Evolutionary conservation across 768 basidiomycete species (phyloP), one percentile per base, ranked within the genome.

Genomic region (Kondoa malvinella): DNA sequence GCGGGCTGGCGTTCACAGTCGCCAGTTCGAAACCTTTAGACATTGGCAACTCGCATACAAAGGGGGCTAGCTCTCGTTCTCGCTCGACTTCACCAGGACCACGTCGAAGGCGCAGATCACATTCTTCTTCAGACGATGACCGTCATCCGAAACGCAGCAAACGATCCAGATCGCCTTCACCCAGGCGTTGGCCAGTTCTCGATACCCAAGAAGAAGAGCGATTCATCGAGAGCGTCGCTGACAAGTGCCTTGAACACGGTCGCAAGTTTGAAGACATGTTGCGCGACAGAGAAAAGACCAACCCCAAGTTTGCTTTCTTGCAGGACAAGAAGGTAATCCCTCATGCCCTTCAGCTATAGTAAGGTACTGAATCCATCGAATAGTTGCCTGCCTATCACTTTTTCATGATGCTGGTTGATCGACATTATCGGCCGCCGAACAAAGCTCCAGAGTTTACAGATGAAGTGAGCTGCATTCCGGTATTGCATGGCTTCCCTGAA

Each of bases 251-350:
- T 14, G 87, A 72, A 30, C 71, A 94, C 73, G 94, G 94, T 3
- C 84, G 84, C 21, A 85, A 86, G 74, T 92, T 96, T 74, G 95
- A 99, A 79, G 88, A 91, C 76, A 91, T 91, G 80, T 88, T 99
- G 77, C 85, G 92, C 73, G 94, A 97, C 80, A 87, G 87, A 75
- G 94, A 95, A 78, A 88, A 89, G 79, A 83, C 85, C 71, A 95
- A 97, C 81, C 89, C 90, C 68, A 94, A 94, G 80, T 99, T 96
- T 81, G 92, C 91, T 68, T 99, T 99, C 81, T 83, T 99, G 73
- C 78, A 73, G 64, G 73, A 80, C 33, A 74, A 77, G 4, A 71
- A 73, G 61, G 79, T 80, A 50, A 72, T 78, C 70, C 12, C 14
- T 26, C 15, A 29, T n/a, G 15, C 40, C 64, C 63, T 0, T 25